Percentiles rank a stretch among this genome's conserved stretches.
Conservation (phyloP, 768 basidiomycete species). For the Boletus edulis region DNA sequence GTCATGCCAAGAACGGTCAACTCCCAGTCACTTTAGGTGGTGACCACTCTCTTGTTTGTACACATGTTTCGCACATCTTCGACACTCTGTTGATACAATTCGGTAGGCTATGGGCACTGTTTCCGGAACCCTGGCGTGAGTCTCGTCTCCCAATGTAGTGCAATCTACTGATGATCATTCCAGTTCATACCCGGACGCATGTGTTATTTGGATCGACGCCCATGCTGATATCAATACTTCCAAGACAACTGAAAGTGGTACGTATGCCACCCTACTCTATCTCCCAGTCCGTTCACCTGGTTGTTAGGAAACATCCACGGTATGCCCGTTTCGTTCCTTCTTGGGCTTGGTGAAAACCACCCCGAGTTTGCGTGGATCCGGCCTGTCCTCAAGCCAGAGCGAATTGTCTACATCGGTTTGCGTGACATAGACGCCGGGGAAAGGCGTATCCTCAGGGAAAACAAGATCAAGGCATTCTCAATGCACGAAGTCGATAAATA, state of each 20-base stretch:
- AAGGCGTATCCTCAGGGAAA: constrained; percentile 78
- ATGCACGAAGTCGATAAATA: constrained; percentile 91
- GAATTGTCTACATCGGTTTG: constrained; percentile 95
- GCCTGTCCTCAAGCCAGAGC: constrained; percentile 63
- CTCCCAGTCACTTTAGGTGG: constrained; percentile 92
- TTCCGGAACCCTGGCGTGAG: constrained; percentile 78
- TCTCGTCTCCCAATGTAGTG: neutral
- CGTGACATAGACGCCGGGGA: constrained; percentile 91
- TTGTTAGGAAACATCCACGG: constrained; percentile 89
- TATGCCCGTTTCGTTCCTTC: constrained; percentile 94
- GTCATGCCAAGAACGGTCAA: constrained; percentile 72
- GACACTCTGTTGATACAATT: neutral
- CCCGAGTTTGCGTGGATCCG: constrained; percentile 58
- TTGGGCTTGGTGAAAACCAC: constrained; percentile 43
- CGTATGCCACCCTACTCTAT: constrained; percentile 9
- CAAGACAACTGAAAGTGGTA: constrained; percentile 74
- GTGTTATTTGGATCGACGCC: constrained; percentile 96
- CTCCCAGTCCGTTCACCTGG: neutral
- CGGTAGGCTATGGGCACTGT: constrained; percentile 88
- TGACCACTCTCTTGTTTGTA: constrained; percentile 86
- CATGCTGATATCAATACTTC: constrained; percentile 96
- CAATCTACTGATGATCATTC: constrained; percentile 3
- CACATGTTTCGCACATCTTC: constrained; percentile 1
- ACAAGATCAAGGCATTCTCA: constrained; percentile 81
- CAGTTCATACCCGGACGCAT: constrained; percentile 74